Evolutionary conservation across 768 basidiomycete species (phyloP).

Genomic region (Amanita thiersii): DNA sequence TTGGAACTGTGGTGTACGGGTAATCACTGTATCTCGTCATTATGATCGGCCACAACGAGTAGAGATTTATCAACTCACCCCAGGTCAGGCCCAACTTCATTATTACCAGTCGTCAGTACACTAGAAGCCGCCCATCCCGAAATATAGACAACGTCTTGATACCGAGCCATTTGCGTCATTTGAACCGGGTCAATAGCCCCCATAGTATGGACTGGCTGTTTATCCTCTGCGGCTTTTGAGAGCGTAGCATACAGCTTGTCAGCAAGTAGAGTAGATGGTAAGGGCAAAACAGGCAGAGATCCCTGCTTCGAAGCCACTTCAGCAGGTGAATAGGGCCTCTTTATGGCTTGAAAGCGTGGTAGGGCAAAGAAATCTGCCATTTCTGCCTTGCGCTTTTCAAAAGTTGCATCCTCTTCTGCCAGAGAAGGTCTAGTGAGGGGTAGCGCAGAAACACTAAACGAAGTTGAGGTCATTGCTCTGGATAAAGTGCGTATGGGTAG

Average conservation of each 20-base stretch:
- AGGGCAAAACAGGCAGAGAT: slow-evolving; percentile 68
- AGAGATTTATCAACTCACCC: slow-evolving; percentile 44
- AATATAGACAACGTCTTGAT: slow-evolving; percentile 86
- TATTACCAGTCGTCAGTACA: slow-evolving; percentile 80
- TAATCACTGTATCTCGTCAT: slow-evolving; percentile 55
- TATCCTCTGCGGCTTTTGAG: slow-evolving; percentile 49
- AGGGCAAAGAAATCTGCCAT: slow-evolving; percentile 67
- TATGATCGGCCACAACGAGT: slow-evolving; percentile 1
- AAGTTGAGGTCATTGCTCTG: slow-evolving; percentile 30
- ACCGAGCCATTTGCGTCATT: slow-evolving; percentile 88
- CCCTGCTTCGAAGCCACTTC: slow-evolving; percentile 88
- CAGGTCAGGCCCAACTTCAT: slow-evolving; percentile 89
- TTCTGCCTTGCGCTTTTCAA: slow-evolving; percentile 52
- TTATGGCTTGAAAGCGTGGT: slow-evolving; percentile 65
- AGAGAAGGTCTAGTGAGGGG: slow-evolving; percentile 51
- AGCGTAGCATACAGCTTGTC: slow-evolving; percentile 78
- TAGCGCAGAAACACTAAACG: slow-evolving; percentile 23
- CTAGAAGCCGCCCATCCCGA: slow-evolving; percentile 89
- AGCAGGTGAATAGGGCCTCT: slow-evolving; percentile 73
- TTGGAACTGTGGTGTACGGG: slow-evolving; percentile 93
- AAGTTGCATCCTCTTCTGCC: slow-evolving; percentile 48
- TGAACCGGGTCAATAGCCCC: slow-evolving; percentile 91
- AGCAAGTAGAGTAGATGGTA: slow-evolving; percentile 71
- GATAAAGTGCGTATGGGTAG: slow-evolving; percentile 9
- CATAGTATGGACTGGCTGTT: slow-evolving; percentile 79